Evolutionary conservation across 768 basidiomycete genomes (phyloP).

Genomic region (Trametes gibbosa): DNA sequence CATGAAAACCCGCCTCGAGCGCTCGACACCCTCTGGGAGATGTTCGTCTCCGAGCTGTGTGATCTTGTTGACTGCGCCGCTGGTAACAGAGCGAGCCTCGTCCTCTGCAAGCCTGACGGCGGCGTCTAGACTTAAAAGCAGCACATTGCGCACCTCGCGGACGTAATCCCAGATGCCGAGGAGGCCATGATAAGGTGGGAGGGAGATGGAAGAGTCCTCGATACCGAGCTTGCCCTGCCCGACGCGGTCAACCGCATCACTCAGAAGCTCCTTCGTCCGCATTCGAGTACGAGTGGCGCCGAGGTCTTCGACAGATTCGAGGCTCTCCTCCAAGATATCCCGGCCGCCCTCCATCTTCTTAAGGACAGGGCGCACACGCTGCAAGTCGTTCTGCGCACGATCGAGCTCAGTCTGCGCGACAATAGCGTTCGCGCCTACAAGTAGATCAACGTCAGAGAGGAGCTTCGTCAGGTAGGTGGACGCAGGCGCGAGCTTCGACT

Average conservation of each 20-base stretch:
- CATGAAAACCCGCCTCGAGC: conserved; percentile 82
- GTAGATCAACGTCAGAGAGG: conserved; percentile 85
- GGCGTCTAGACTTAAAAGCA: conserved; percentile 80
- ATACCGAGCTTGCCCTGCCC: conserved; percentile 71
- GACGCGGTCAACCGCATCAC: conserved; percentile 71
- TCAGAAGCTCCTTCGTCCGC: conserved; percentile 58
- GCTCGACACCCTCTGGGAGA: conserved; percentile 79
- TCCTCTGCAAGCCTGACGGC: conserved; percentile 80
- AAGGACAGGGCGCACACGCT: conserved; percentile 71
- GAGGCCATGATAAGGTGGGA: conserved; percentile 85
- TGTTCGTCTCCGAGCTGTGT: conserved; percentile 68
- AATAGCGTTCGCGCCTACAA: conserved; percentile 82
- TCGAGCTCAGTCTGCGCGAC: conserved; percentile 79
- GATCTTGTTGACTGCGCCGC: conserved; percentile 63
- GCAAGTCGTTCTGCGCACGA: conserved; percentile 67
- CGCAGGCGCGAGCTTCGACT: conserved; percentile 92
- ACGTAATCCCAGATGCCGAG: conserved; percentile 85
- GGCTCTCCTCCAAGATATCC: conserved; percentile 72
- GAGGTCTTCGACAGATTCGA: conserved; percentile 79
- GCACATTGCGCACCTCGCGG: conserved; percentile 66
- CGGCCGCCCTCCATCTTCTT: conserved; percentile 81
- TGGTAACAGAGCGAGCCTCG: conserved; percentile 71
- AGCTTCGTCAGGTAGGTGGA: conserved; percentile 89
- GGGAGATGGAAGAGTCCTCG: conserved; percentile 39
- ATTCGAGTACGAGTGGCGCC: conserved; percentile 52